A percentile compares a stretch with the other conserved stretches of the same genome.
phyloP scores from a whole-genome alignment of 805 yeast genomes.

The Zygoascus tannicola region DNA sequence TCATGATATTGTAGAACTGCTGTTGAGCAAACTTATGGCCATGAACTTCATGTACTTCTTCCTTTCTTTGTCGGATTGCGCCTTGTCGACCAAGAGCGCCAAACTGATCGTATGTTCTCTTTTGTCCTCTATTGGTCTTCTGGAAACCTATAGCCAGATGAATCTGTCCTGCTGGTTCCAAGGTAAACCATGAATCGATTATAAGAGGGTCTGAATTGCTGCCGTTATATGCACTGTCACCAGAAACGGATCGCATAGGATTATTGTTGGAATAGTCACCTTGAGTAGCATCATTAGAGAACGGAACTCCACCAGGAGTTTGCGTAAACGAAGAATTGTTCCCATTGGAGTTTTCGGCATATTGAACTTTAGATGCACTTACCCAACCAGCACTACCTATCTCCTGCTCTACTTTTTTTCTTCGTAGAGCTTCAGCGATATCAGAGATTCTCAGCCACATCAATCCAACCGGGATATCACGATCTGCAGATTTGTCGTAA shows the following conservation, averaged over 20 bases:
- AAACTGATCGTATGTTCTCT: slow-evolving; percentile 34
- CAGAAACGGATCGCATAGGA: slow-evolving; percentile 1
- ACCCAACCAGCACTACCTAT: slow-evolving; percentile 78
- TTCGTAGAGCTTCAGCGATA: slow-evolving; percentile 88
- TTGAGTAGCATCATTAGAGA: neutral
- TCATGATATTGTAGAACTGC: slow-evolving; percentile 91
- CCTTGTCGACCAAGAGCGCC: slow-evolving; percentile 90
- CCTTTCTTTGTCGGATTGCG: slow-evolving; percentile 90
- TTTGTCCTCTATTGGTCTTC: slow-evolving; percentile 47
- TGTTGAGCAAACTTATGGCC: slow-evolving; percentile 97
- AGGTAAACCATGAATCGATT: slow-evolving; percentile 74
- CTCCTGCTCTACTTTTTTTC: slow-evolving; percentile 72
- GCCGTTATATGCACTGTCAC: slow-evolving; percentile 1
- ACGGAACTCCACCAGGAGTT: slow-evolving; percentile 3
- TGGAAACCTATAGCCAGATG: slow-evolving; percentile 69
- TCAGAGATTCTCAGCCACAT: slow-evolving; percentile 88
- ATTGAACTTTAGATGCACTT: slow-evolving; percentile 43
- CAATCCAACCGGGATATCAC: slow-evolving; percentile 76
- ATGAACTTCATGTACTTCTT: slow-evolving; percentile 77
- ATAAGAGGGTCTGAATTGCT: slow-evolving; percentile 5
- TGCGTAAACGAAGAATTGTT: slow-evolving; percentile 9
- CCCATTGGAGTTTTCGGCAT: slow-evolving; percentile 2
- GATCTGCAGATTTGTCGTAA: slow-evolving; percentile 65
- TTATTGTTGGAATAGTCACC: neutral
- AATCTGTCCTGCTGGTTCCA: slow-evolving; percentile 93